Base-by-base conservation (phyloP, 352 stramenopile species). In the Phytophthora cryptogea region DNA sequence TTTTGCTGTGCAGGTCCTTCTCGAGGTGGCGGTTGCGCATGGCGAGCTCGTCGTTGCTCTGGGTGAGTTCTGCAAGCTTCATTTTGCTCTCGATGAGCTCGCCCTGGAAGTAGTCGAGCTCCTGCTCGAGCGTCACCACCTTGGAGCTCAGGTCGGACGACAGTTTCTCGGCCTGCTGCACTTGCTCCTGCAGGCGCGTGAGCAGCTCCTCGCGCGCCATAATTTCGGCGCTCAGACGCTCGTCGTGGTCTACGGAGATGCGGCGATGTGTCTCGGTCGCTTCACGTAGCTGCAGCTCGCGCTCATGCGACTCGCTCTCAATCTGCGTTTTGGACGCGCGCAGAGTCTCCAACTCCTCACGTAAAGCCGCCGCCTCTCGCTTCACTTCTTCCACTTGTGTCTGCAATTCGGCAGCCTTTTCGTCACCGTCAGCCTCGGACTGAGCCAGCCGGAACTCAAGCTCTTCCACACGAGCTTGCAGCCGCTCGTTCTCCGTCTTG, bases 21-120 rank as follows among this genome's bases (percentile, higher is more conserved):
- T 92, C 83, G 45, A 86, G 71, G 43, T 83, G 75, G 63, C 87
- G 84, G 62, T 78, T 78, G 43, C 82, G 70, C 44, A 74, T 69
- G 28, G 69, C 54, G 17, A 90, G 70, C 59, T 94, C 79, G 54
- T 94, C 84, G 62, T 89, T 88, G 44, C 72, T 72, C 53, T 89
- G 78, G 59, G 75, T 90, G 35, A 92, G 68, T 56, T 88, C 68
- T 4, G 84, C 82, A 27, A 91, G 70, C 45, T 90, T 88, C 70
- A 94, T 86, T 78, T 94, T 92, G 69, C 75, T 89, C 54, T 90
- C 77, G 37, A 94, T 90, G 46, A 94, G 66, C 46, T 94, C 84
- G 56, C 72, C 68, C 55, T 92, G 84, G 68, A 90, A 94, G 63
- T 90, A 91, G 50, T 90, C 80, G 54, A 91, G 89, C 64, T 93